These are phyloP conservation scores for Zelopaecilomyces penicillatus DNA, from an alignment of 2,329 filamentous ascomycete genomes.

Conservation along the genomic window DNA sequence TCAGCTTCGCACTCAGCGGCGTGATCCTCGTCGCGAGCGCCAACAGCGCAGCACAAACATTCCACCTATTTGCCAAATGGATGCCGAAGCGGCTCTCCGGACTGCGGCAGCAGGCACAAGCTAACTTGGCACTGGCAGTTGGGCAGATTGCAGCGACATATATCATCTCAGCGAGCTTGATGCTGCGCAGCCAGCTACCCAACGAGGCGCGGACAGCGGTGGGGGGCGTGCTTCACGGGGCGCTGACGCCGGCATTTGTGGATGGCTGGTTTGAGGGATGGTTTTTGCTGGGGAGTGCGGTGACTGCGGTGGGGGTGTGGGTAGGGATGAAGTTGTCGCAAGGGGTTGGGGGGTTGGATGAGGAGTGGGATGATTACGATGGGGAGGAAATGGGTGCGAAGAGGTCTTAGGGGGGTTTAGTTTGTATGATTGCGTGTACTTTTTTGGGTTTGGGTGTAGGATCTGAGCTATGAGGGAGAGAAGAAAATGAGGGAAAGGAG, in stretches of 20 bases:
- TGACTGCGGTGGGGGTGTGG: conserved; percentile 66
- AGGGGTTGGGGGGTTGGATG: conserved; percentile 26
- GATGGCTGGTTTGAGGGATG: conserved; percentile 82
- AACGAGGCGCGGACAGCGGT: conserved; percentile 69
- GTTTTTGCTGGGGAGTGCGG: conserved; percentile 62
- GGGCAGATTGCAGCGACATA: conserved; percentile 79
- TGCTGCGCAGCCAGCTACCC: conserved; percentile 72
- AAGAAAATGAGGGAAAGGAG: neutral
- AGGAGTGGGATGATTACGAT: conserved; percentile 53
- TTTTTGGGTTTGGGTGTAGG: too few species aligned
- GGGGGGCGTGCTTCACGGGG: conserved; percentile 67
- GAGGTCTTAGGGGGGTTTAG: conserved; percentile 35
- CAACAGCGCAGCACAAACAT: conserved; percentile 76
- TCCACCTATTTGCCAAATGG: conserved; percentile 70
- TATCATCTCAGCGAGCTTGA: conserved; percentile 69
- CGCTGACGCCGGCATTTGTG: conserved; percentile 58
- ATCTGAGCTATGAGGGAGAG: too few species aligned
- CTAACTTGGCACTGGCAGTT: conserved; percentile 70
- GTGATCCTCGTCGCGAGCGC: conserved; percentile 76
- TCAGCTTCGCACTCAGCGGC: conserved; percentile 74
- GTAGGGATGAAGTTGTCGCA: conserved; percentile 53
- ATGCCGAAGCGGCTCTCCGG: conserved; percentile 40
- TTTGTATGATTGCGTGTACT: neutral
- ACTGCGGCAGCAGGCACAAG: conserved; percentile 64
- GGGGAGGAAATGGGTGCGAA: conserved; percentile 67